Percentiles rank a stretch among this genome's conserved stretches.
These are phyloP conservation scores for Cytidiella melzeri DNA, from an alignment of 768 basidiomycete genomes.

Conservation along the genomic window DNA sequence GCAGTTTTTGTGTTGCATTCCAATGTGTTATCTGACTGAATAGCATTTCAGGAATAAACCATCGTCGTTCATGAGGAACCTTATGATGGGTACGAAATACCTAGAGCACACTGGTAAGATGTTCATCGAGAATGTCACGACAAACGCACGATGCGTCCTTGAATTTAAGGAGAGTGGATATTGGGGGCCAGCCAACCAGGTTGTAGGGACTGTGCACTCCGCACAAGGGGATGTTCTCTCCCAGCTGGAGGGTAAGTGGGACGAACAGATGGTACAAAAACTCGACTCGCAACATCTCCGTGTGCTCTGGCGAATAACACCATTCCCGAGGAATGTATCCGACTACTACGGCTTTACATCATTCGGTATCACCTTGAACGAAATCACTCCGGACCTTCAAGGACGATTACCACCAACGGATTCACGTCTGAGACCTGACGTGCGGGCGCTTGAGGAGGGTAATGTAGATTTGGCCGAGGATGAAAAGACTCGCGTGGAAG, in stretches of 20 bases:
- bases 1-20: conserved; percentile 11
- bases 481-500: conserved; percentile 69
- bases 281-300: conserved; percentile 63
- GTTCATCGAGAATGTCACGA: conserved; percentile 59
- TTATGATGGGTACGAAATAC: conserved; percentile 89
- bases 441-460: conserved; percentile 78
- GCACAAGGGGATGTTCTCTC: conserved; percentile 47
- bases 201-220: conserved; percentile 55
- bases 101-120: conserved; percentile 81
- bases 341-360: conserved; percentile 81
- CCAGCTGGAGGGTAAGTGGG: conserved; percentile 86
- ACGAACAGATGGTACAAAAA: conserved; percentile 69
- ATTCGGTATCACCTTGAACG: conserved; percentile 77
- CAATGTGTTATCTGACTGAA: background rate
- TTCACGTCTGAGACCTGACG: conserved; percentile 76
- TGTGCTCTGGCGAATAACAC: conserved; percentile 70
- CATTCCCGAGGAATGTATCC: conserved; percentile 65
- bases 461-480: conserved; percentile 62
- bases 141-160: conserved; percentile 54
- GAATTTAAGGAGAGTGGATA: conserved; percentile 86
- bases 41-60: conserved; percentile 65
- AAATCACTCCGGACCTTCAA: conserved; percentile 61
- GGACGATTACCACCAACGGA: conserved; percentile 72
- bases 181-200: conserved; percentile 72
- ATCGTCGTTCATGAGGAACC: conserved; percentile 82